These are phyloP conservation scores for Phaeoacremonium minimum DNA, from an alignment of 2,329 filamentous ascomycete genomes.

Conservation along the genomic window DNA sequence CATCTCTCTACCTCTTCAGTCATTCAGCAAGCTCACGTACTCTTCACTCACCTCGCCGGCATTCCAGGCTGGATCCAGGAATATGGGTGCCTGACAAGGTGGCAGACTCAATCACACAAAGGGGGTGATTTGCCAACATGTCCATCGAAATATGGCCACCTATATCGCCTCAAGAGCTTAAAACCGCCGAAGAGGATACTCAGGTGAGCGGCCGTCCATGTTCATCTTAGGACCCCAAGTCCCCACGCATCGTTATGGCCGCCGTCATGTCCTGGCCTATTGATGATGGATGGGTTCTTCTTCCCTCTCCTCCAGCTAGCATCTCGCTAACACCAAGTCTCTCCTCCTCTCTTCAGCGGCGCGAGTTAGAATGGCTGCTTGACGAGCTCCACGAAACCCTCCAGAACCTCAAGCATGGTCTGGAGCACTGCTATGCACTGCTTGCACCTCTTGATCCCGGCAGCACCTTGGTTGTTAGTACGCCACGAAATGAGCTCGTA, in stretches of 20 bases:
- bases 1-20: too few species aligned
- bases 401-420: slow-evolving; percentile 53
- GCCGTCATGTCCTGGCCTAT: slow-evolving; percentile 1
- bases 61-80: too few species aligned
- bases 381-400: slow-evolving; percentile 43
- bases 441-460: slow-evolving; percentile 81
- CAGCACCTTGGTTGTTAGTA: slow-evolving; percentile 85
- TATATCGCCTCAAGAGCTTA: slow-evolving; percentile 44
- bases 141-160: slow-evolving; percentile 57
- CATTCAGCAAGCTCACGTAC: too few species aligned
- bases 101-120: slow-evolving; percentile 1
- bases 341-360: slow-evolving; percentile 29
- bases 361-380: slow-evolving; percentile 53
- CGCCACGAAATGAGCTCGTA: slow-evolving; percentile 78
- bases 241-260: too few species aligned
- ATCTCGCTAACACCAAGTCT: slow-evolving; percentile 25
- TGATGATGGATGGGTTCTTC: slow-evolving; percentile 7
- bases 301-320: neutral
- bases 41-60: too few species aligned
- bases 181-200: slow-evolving; percentile 41
- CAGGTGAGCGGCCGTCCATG: slow-evolving; percentile 34
- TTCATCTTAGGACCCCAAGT: neutral
- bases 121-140: slow-evolving; percentile 31
- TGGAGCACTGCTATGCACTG: slow-evolving; percentile 85
- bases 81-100: slow-evolving; percentile 19